A percentile compares a stretch with the other conserved stretches of the same genome.
Conservation (phyloP, 352 stramenopile genomes). For the Pythium volutum region DNA sequence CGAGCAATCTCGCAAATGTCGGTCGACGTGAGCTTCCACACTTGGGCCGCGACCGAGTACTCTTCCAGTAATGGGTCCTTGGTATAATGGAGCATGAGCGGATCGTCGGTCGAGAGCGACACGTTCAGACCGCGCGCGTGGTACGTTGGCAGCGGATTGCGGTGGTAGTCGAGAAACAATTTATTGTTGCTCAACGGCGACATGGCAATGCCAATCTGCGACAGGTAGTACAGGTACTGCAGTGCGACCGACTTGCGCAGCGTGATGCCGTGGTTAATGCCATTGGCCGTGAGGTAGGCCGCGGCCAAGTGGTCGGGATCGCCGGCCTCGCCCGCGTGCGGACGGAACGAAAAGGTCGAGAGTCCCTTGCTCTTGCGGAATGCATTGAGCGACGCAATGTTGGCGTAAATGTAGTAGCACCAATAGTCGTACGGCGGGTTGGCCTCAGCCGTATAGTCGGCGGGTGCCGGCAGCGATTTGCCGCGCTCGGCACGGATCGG, state of each 20-base stretch:
- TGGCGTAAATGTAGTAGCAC: constrained; percentile 98
- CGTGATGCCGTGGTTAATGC: constrained; percentile 99
- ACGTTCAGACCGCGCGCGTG: constrained; percentile 97
- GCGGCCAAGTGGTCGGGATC: constrained; percentile 96
- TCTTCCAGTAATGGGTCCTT: constrained; percentile 98
- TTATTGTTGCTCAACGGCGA: constrained; percentile 95
- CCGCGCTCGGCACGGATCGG: constrained; percentile 73
- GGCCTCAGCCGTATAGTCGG: constrained; percentile 86
- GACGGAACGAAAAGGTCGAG: constrained; percentile 96
- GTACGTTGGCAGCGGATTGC: constrained; percentile 94
- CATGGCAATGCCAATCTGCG: constrained; percentile 95
- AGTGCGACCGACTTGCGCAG: constrained; percentile 95
- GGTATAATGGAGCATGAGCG: constrained; percentile 98
- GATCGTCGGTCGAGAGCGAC: constrained; percentile 98
- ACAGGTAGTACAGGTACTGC: constrained; percentile 99
- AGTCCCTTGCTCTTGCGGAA: constrained; percentile 88
- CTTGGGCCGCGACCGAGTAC: constrained; percentile 91
- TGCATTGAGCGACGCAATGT: constrained; percentile 95
- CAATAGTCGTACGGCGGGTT: constrained; percentile 95
- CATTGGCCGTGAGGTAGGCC: constrained; percentile 86
- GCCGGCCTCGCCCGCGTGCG: constrained; percentile 97
- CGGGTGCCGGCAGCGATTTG: constrained; percentile 69
- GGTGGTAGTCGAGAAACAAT: constrained; percentile 94
- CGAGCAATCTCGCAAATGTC: constrained; percentile 98
- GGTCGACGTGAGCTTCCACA: constrained; percentile 95